These are phyloP conservation scores for Chlamydomonas sp. DNA, from an alignment of 139 green algal genomes.

Conservation along the genomic window DNA sequence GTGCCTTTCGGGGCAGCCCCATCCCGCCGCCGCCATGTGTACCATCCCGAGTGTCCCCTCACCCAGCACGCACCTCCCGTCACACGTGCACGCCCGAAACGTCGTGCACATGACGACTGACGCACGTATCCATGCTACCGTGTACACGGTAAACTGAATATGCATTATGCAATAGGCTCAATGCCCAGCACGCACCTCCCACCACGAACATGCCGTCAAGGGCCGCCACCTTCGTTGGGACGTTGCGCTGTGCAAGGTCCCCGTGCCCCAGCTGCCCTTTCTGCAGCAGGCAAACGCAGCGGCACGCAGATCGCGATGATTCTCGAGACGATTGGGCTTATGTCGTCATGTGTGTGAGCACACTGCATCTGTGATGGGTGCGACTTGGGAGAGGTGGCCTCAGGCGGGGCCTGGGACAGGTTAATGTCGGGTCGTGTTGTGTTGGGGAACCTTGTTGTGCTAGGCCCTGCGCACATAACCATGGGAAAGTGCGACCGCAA, in stretches of 20 bases:
- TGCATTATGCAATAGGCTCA: background rate
- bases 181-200: constrained; percentile 39
- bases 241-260: constrained; percentile 81
- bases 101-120: too few species aligned
- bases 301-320: too few species aligned
- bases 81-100: too few species aligned
- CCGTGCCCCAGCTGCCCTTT: constrained; percentile 91
- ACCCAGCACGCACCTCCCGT: too few species aligned
- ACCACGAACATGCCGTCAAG: constrained; percentile 65
- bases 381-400: background rate
- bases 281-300: constrained; percentile 46
- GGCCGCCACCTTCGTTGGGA: constrained; percentile 69
- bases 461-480: too few species aligned
- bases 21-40: too few species aligned
- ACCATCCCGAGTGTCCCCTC: too few species aligned
- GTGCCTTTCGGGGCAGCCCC: too few species aligned
- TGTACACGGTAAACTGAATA: background rate
- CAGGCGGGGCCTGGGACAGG: too few species aligned
- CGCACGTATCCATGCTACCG: too few species aligned
- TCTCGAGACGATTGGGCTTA: background rate
- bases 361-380: background rate
- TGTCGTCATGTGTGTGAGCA: background rate
- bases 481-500: background rate
- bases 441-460: too few species aligned
- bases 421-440: too few species aligned